phyloP scores from a whole-genome alignment of 2,329 filamentous ascomycete species.

The Podosphaera fusca region DNA sequence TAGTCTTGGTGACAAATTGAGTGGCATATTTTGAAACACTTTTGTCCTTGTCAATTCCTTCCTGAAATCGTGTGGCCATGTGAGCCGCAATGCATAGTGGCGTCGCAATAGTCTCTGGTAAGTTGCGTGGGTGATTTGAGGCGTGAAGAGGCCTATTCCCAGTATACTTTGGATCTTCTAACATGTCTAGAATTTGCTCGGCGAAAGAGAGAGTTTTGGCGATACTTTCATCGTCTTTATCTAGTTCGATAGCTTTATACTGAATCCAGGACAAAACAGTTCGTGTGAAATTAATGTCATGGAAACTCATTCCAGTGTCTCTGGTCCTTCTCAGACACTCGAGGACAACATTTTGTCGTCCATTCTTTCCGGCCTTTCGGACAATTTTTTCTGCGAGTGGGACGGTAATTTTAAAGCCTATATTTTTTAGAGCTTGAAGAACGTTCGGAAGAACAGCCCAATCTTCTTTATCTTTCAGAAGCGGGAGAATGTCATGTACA shows the following conservation, averaged over 20 bases:
- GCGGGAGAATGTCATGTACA: slow-evolving; percentile 6
- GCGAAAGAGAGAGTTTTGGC: slow-evolving; percentile 13
- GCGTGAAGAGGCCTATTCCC: slow-evolving; percentile 3
- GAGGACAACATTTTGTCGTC: slow-evolving; percentile 12
- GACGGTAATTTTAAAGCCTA: background rate
- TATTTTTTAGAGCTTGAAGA: slow-evolving; percentile 9
- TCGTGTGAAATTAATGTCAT: slow-evolving; percentile 3
- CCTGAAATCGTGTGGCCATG: slow-evolving; percentile 17
- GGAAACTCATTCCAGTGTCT: slow-evolving; percentile 13
- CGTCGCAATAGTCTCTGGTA: slow-evolving; percentile 19
- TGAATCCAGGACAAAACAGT: slow-evolving; percentile 9
- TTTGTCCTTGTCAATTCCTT: slow-evolving; percentile 18
- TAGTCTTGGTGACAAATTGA: slow-evolving; percentile 5
- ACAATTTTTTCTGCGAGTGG: slow-evolving; percentile 4
- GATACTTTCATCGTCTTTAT: slow-evolving; percentile 8
- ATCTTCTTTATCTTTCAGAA: slow-evolving; percentile 16
- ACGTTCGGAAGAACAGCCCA: slow-evolving; percentile 14
- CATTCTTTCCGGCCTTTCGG: slow-evolving; percentile 4
- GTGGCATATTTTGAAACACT: slow-evolving; percentile 19
- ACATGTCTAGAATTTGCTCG: slow-evolving; percentile 13
- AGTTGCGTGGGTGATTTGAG: slow-evolving; percentile 17
- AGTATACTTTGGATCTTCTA: slow-evolving; percentile 12
- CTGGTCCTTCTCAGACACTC: slow-evolving; percentile 12
- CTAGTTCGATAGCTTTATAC: slow-evolving; percentile 7
- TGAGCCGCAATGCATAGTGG: slow-evolving; percentile 23